A percentile compares a stretch with the other conserved stretches of the same genome.
Conservation (phyloP, 495 filamentous ascomycete species). For the Penicillium pulvis region DNA sequence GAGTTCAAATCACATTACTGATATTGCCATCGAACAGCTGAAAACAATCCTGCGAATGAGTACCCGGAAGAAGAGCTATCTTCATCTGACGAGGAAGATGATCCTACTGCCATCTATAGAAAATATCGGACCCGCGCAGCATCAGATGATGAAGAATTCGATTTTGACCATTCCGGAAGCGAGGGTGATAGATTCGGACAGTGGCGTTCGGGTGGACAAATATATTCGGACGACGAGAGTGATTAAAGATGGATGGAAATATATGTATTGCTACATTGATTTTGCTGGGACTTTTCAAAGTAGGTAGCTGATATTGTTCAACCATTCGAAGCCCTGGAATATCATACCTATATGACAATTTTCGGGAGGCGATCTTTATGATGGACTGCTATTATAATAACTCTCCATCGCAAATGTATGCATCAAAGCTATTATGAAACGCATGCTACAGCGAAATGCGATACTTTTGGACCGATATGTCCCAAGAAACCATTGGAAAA, state of each 20-base stretch:
- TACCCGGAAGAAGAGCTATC: slow-evolving; percentile 68
- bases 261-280: no score
- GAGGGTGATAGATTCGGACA: slow-evolving; percentile 38
- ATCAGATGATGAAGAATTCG: slow-evolving; percentile 60
- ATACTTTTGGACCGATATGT: no score
- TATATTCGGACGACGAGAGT: slow-evolving; percentile 40
- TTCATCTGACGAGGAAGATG: slow-evolving; percentile 57
- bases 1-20: not conserved
- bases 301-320: no score
- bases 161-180: slow-evolving; percentile 51
- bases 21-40: slow-evolving; percentile 43
- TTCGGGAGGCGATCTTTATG: no score
- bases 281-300: no score
- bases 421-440: no score
- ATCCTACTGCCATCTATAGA: slow-evolving; percentile 51
- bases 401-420: no score
- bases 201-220: slow-evolving; percentile 25
- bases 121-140: slow-evolving; percentile 38
- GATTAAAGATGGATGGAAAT: not conserved
- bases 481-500: no score
- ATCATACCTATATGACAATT: no score
- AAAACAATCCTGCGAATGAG: slow-evolving; percentile 66
- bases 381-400: no score
- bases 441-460: no score
- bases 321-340: no score